phyloP scores from a whole-genome alignment of 2,329 filamentous ascomycete genomes.

The Claviceps sp. region DNA sequence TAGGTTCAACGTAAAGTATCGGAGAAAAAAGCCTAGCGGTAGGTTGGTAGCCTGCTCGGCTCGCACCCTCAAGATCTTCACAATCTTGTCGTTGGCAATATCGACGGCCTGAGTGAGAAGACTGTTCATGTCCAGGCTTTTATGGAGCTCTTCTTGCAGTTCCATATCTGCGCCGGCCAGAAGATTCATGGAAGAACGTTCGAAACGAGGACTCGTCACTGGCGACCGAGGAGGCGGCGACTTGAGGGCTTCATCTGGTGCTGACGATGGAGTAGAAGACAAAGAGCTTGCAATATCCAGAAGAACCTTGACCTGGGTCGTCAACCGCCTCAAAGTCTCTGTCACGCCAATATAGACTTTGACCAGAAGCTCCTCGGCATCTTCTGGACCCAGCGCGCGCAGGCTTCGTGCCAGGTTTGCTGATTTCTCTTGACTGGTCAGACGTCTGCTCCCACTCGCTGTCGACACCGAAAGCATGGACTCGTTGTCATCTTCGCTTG shows the following conservation, averaged over 20 bases:
- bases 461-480: conserved; percentile 82
- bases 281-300: conserved; percentile 80
- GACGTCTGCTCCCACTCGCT: conserved; percentile 48
- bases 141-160: conserved; percentile 62
- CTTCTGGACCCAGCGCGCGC: conserved; percentile 66
- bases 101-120: conserved; percentile 71
- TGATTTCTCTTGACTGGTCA: conserved; percentile 79
- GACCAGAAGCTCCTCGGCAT: conserved; percentile 70
- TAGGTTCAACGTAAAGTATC: conserved; percentile 72
- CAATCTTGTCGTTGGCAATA: conserved; percentile 62
- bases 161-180: conserved; percentile 23
- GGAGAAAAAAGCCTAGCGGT: conserved; percentile 56
- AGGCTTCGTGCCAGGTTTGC: conserved; percentile 78
- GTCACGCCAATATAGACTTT: conserved; percentile 79
- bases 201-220: conserved; percentile 35
- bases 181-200: conserved; percentile 14
- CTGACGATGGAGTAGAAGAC: conserved; percentile 20
- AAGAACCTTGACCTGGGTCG: conserved; percentile 87
- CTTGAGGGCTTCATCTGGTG: conserved; percentile 24
- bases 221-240: conserved; percentile 39
- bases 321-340: conserved; percentile 72
- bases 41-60: conserved; percentile 59
- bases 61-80: conserved; percentile 64
- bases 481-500: conserved; percentile 85
- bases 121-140: conserved; percentile 63